Conservation (phyloP, 148 eudicot species). For the Chenopodium suecicum region DNA sequence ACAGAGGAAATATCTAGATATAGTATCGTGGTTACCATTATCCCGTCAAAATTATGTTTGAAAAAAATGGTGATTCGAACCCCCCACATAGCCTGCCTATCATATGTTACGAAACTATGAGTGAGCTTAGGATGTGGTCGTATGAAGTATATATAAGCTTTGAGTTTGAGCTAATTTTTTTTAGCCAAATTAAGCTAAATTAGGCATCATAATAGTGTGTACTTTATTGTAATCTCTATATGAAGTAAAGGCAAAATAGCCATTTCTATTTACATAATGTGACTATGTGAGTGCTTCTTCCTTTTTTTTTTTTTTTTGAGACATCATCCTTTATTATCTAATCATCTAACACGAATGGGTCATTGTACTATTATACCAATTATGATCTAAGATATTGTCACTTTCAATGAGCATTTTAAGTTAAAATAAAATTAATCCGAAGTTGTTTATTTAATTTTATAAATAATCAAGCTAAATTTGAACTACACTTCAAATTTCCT, state of each 20-base stretch:
- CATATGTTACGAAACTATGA: neutral
- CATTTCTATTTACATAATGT: neutral
- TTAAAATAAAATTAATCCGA: too few relatives aligned
- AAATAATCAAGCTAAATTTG: too few relatives aligned
- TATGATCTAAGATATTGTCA: too few relatives aligned
- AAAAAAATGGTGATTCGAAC: neutral
- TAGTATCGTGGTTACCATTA: too few relatives aligned
- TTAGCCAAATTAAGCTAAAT: neutral
- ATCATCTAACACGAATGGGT: neutral
- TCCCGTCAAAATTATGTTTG: neutral
- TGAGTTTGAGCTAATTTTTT: too few relatives aligned
- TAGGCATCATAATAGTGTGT: constrained; percentile 1
- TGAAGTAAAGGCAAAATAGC: neutral
- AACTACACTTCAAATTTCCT: too few relatives aligned
- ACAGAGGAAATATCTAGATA: too few relatives aligned
- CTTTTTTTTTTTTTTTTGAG: too few relatives aligned
- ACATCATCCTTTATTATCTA: neutral
- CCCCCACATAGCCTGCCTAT: neutral
- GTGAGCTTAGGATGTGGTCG: too few relatives aligned
- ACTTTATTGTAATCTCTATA: neutral
- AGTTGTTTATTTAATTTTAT: too few relatives aligned
- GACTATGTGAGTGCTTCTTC: neutral
- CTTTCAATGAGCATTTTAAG: too few relatives aligned
- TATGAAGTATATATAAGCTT: too few relatives aligned
- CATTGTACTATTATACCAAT: neutral